Conservation (phyloP, 2,329 filamentous ascomycete genomes). For the Penicillium sp. region DNA sequence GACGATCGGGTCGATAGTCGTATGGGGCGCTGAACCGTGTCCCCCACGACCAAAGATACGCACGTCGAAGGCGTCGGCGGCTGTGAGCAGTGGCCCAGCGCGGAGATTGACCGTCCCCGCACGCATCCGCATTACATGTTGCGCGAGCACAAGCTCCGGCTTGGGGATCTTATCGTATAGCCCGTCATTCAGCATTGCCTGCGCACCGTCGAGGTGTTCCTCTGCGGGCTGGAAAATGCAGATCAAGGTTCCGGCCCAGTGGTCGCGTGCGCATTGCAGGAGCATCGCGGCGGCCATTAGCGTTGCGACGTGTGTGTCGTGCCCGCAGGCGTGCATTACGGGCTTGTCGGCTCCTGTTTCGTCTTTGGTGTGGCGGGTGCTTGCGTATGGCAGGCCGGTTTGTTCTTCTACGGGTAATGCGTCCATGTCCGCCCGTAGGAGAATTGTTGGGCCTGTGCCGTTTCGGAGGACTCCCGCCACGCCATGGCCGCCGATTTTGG, state of each 20-base stretch:
- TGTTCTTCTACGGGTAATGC: slow-evolving; percentile 57
- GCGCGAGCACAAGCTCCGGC: slow-evolving; percentile 57
- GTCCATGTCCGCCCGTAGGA: slow-evolving; percentile 63
- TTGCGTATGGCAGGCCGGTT: slow-evolving; percentile 57
- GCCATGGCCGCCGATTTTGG: slow-evolving; percentile 58
- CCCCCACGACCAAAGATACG: slow-evolving; percentile 44
- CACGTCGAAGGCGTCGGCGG: slow-evolving; percentile 38
- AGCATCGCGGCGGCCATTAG: slow-evolving; percentile 56
- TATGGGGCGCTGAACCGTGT: slow-evolving; percentile 45
- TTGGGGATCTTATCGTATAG: slow-evolving; percentile 54
- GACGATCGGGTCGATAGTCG: slow-evolving; percentile 48
- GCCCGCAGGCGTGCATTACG: slow-evolving; percentile 68
- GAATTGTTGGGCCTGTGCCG: slow-evolving; percentile 53
- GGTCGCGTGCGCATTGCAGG: slow-evolving; percentile 41
- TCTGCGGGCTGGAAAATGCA: slow-evolving; percentile 63
- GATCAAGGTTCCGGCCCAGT: slow-evolving; percentile 60
- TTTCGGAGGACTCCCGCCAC: slow-evolving; percentile 57
- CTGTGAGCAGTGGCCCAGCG: slow-evolving; percentile 35
- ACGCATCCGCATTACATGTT: slow-evolving; percentile 50
- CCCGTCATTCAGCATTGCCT: slow-evolving; percentile 57
- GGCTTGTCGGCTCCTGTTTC: slow-evolving; percentile 50
- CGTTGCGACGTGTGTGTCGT: slow-evolving; percentile 62
- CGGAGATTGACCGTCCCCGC: slow-evolving; percentile 36
- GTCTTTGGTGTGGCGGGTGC: slow-evolving; percentile 45
- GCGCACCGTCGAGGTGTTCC: slow-evolving; percentile 58